Evolutionary conservation across 2,329 filamentous ascomycete genomes (phyloP).

Genomic region (Nigrospora osmanthi): DNA sequence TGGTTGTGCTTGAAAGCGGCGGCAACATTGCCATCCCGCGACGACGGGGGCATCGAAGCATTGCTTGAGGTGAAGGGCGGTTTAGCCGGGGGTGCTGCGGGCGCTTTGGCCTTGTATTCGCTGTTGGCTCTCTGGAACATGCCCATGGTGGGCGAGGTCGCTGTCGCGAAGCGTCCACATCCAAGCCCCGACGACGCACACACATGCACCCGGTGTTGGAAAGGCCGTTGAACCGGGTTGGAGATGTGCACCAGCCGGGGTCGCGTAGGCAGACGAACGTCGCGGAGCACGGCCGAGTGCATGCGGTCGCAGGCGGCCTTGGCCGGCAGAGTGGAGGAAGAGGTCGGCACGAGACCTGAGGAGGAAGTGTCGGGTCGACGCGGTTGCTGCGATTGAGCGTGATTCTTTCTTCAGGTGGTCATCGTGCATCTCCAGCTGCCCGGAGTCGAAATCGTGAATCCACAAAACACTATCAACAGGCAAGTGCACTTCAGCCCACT

Average conservation of each 20-base stretch:
- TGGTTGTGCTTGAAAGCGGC: constrained; percentile 40
- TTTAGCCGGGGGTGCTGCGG: constrained; percentile 18
- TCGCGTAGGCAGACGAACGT: constrained; percentile 10
- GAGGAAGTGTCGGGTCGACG: too few relatives aligned
- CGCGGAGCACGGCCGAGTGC: constrained; percentile 10
- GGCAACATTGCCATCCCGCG: constrained; percentile 37
- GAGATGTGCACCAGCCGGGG: constrained; percentile 7
- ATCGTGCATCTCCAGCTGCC: too few relatives aligned
- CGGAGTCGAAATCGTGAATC: too few relatives aligned
- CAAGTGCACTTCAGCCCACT: too few relatives aligned
- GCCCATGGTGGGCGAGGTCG: neutral
- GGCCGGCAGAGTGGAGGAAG: too few relatives aligned
- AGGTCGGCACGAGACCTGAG: too few relatives aligned
- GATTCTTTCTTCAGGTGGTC: too few relatives aligned
- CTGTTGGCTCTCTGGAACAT: constrained; percentile 20
- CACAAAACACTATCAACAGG: too few relatives aligned
- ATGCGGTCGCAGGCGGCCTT: constrained; percentile 6
- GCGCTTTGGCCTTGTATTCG: constrained; percentile 27
- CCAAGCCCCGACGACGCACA: constrained; percentile 2
- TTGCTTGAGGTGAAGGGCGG: constrained; percentile 52
- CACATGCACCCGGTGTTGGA: constrained; percentile 1
- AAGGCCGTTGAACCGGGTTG: neutral
- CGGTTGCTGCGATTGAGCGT: too few relatives aligned
- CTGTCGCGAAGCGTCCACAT: neutral
- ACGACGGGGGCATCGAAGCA: constrained; percentile 21